Base-by-base conservation (phyloP, 768 basidiomycete genomes). In the Saitozyma podzolica region DNA sequence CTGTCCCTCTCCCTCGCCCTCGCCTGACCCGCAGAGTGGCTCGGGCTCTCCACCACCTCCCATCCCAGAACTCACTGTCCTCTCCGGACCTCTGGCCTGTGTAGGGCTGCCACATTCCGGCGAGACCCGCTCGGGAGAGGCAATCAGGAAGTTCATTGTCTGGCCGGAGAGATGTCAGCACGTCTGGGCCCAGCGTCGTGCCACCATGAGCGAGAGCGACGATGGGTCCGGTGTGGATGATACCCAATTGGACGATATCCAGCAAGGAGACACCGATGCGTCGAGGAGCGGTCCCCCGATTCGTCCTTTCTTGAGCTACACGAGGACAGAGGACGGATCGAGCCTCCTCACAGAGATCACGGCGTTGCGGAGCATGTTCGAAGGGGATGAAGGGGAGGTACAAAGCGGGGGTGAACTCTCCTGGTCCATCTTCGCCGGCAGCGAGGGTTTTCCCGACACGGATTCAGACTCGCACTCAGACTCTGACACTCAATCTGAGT, bases 261-360 rank as follows among this genome's bases (percentile, higher is more conserved):
- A 29, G 29, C 29, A 29, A 29, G 29, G 29, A 29, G 29, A 29
- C 29, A 29, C 29, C 29, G 29, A 29, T 29, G 2, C 29, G 29
- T 29, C 29, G 29, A 29, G 29, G 29, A 29, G 29, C 29, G 5
- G 2, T 29, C 29, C 29, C 29, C 29, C n/a, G 13, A 47, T 47
- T 6, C 43, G 71, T 47, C 71, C 74, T 10, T 75, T 75, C 48
- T 56, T 73, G 6, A 64, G 61, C 17, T 70, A 67, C 49, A 75
- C 74, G 9, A 37, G 68, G 50, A 75, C 68, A 11, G 59, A 67
- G 40, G 74, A 75, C 53, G 74, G 71, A 0, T 60, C 68, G n/a
- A 67, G 65, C 37, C 58, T 75, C 0, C 41, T 69, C 2, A 70
- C 74, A 3, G 69, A 73, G 40, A 57, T 68, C 39, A 37, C 50